Conservation (phyloP, 768 basidiomycete genomes). For the Collybiopsis confluens region DNA sequence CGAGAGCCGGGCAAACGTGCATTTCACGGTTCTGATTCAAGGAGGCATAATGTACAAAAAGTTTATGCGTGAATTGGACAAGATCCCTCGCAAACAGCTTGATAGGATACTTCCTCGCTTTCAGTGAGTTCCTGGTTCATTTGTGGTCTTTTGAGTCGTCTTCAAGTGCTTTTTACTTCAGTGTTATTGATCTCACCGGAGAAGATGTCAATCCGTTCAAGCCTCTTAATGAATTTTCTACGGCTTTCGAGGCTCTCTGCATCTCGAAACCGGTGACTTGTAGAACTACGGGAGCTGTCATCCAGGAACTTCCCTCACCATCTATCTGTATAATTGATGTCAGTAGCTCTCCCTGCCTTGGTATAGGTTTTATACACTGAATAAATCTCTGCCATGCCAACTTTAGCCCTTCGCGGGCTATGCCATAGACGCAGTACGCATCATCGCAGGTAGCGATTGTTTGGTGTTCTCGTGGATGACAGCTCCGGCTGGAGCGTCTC, state of each 20-base stretch:
- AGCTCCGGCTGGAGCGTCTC: neutral
- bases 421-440: neutral
- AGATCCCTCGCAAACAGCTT: neutral
- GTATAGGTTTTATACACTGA: neutral
- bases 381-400: neutral
- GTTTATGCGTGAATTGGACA: neutral
- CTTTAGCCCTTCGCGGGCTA: neutral
- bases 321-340: neutral
- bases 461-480: neutral
- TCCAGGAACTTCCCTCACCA: neutral
- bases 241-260: neutral
- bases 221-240: neutral
- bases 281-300: neutral
- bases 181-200: neutral
- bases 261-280: neutral
- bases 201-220: neutral
- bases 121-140: neutral
- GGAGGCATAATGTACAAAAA: neutral
- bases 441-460: neutral
- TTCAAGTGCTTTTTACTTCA: neutral
- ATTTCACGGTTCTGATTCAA: neutral
- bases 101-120: neutral
- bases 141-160: neutral
- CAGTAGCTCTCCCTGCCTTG: too few species aligned
- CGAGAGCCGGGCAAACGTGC: neutral